phyloP scores from a whole-genome alignment of 345 rosid species.

The Sonneratia alba region DNA sequence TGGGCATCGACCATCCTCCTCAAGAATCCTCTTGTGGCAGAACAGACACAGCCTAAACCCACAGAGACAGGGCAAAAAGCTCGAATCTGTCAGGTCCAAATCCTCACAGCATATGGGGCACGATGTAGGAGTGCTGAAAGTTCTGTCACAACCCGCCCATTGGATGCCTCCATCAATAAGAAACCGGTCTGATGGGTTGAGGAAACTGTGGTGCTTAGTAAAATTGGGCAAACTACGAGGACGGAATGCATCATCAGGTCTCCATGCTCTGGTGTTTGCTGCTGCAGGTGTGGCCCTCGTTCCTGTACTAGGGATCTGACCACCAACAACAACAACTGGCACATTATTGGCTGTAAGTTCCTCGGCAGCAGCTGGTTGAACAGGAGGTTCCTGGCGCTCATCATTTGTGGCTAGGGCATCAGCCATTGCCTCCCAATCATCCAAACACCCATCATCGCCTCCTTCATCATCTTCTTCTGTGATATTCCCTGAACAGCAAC shows the following conservation, averaged over 20 bases:
- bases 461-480: conserved; percentile 56
- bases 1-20: conserved; percentile 91
- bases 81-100: conserved; percentile 70
- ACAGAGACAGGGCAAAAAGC: conserved; percentile 76
- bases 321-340: background rate
- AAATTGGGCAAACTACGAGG: conserved; percentile 78
- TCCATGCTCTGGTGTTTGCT: conserved; percentile 59
- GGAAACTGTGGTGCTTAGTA: conserved; percentile 56
- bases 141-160: conserved; percentile 31
- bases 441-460: conserved; percentile 66
- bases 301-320: conserved; percentile 14
- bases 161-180: conserved; percentile 33
- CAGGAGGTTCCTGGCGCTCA: conserved; percentile 10
- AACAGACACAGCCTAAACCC: conserved; percentile 89
- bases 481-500: conserved; percentile 73
- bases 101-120: conserved; percentile 84
- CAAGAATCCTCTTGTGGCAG: conserved; percentile 90
- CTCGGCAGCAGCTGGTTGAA: conserved; percentile 16
- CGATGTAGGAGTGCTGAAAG: conserved; percentile 28
- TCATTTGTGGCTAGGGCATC: conserved; percentile 82
- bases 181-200: conserved; percentile 25
- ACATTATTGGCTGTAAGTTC: conserved; percentile 11
- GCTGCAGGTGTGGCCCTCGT: conserved; percentile 20
- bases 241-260: conserved; percentile 65
- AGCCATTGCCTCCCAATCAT: conserved; percentile 95